Evolutionary conservation across 768 basidiomycete genomes (phyloP).

Genomic region (Dictyophora rubrovolvata): DNA sequence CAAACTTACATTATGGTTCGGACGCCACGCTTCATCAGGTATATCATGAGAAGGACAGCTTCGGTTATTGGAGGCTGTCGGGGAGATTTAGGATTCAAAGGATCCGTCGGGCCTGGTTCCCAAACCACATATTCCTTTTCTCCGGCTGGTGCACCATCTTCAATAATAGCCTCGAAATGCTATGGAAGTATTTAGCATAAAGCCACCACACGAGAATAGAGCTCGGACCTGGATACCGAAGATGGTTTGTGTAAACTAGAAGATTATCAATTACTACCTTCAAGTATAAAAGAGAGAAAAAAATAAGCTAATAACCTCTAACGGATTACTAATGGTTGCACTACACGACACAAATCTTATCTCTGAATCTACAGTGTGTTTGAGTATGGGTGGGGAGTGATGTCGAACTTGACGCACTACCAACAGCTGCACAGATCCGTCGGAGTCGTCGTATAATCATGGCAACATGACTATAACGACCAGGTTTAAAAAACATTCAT

Average conservation of each 20-base stretch:
- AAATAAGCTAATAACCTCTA: constrained; percentile 15
- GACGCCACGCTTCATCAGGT: constrained; percentile 72
- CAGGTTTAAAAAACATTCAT: background rate
- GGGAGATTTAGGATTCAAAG: constrained; percentile 42
- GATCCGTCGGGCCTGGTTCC: constrained; percentile 54
- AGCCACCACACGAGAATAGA: background rate
- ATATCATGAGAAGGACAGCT: constrained; percentile 62
- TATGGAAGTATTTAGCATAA: constrained; percentile 13
- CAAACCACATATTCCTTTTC: constrained; percentile 73
- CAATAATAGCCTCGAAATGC: constrained; percentile 56
- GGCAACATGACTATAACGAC: constrained; percentile 57
- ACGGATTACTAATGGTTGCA: constrained; percentile 74
- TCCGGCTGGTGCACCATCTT: constrained; percentile 78
- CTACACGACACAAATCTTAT: constrained; percentile 74
- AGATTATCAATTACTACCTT: background rate
- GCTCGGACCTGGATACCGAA: constrained; percentile 47
- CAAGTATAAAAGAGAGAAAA: background rate
- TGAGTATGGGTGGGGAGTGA: constrained; percentile 8
- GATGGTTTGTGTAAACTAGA: constrained; percentile 61
- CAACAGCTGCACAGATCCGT: constrained; percentile 63
- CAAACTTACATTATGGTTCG: constrained; percentile 58
- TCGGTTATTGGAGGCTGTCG: constrained; percentile 52
- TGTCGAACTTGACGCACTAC: constrained; percentile 40
- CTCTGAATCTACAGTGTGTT: constrained; percentile 33
- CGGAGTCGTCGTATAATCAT: constrained; percentile 68